Evolutionary conservation across 208 protist genomes (phyloP), one percentile per base, ranked within the genome.

Genomic region (Acanthamoeba rhysodes): DNA sequence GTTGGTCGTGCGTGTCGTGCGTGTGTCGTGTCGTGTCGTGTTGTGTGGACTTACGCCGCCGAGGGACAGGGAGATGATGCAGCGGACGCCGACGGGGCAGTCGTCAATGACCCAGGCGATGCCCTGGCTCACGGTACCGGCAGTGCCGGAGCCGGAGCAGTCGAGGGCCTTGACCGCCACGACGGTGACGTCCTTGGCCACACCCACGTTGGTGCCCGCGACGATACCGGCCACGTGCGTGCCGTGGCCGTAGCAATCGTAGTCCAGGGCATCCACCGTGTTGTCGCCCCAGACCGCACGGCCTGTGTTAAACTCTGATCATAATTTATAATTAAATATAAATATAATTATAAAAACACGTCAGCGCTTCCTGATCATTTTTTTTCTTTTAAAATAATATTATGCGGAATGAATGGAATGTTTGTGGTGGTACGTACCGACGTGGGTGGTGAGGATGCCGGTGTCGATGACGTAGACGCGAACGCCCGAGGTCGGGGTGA

Each of bases 191-290:
- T 66, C 32, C 93, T 95, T 95, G 66, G 93, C 93, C 41, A 95
- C 74, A 29, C 93, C 93, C 48, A 66, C 20, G 48, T 2, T 90
- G 37, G 48, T 22, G 4, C 64, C 59, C 4, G 8, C 93, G 27
- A 29, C 74, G 66, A n/a, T 90, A 20, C 93, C 93, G n/a, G 93
- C 68, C 62, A 95, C 76, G n/a, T n/a, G n/a, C n/a, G n/a, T n/a
- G n/a, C n/a, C n/a, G n/a, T n/a, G n/a, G n/a, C n/a, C n/a, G n/a
- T 95, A 16, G 55, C 93, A 95, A 20, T 95, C 93, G 22, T 22
- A 20, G 29, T 88, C 74, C 2, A 45, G 12, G 9, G n/a, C 62
- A 59, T 95, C 55, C 16, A 70, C 72, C 34, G 22, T 4, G 76
- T 95, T 95, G n/a, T 8, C 32, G 18, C 68, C 68, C 34, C n/a